Percentiles rank a stretch among this genome's conserved stretches.
Conservation (phyloP, 352 stramenopile species). For the Globisporangium nodosum region DNA sequence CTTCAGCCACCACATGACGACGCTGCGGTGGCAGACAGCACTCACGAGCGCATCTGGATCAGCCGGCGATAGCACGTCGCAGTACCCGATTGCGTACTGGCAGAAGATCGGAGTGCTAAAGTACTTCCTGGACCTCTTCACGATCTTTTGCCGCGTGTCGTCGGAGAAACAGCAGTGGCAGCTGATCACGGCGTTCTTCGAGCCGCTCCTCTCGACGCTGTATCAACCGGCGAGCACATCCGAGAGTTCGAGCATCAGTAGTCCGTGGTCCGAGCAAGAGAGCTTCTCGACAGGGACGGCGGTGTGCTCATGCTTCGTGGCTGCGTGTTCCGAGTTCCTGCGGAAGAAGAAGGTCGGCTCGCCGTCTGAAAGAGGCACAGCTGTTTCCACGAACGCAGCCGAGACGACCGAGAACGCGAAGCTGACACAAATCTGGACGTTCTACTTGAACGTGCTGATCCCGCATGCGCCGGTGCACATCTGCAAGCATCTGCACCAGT, state of each 20-base stretch:
- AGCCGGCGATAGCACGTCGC: constrained; percentile 3
- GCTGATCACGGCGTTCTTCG: constrained; percentile 67
- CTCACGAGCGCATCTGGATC: constrained; percentile 7
- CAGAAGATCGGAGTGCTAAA: constrained; percentile 70
- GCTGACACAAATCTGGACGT: constrained; percentile 75
- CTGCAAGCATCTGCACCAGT: constrained; percentile 79
- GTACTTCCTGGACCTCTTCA: constrained; percentile 73
- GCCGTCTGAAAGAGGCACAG: neutral
- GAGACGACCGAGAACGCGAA: constrained; percentile 28
- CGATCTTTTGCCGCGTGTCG: constrained; percentile 50
- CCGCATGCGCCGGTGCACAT: constrained; percentile 69
- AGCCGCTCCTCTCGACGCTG: constrained; percentile 71
- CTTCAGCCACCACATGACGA: constrained; percentile 54
- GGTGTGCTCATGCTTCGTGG: constrained; percentile 78
- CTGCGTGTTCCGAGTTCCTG: constrained; percentile 64
- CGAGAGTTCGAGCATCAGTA: constrained; percentile 55
- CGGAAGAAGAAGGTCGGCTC: constrained; percentile 21
- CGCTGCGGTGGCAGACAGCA: constrained; percentile 46
- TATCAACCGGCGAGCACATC: constrained; percentile 73
- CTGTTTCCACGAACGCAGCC: neutral
- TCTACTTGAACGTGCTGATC: constrained; percentile 70
- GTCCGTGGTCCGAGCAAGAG: constrained; percentile 71
- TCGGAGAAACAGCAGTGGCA: constrained; percentile 63
- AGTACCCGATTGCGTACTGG: constrained; percentile 62
- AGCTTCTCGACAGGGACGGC: constrained; percentile 65